Conservation (phyloP, 495 filamentous ascomycete genomes). For the Penicillium robsamsonii region DNA sequence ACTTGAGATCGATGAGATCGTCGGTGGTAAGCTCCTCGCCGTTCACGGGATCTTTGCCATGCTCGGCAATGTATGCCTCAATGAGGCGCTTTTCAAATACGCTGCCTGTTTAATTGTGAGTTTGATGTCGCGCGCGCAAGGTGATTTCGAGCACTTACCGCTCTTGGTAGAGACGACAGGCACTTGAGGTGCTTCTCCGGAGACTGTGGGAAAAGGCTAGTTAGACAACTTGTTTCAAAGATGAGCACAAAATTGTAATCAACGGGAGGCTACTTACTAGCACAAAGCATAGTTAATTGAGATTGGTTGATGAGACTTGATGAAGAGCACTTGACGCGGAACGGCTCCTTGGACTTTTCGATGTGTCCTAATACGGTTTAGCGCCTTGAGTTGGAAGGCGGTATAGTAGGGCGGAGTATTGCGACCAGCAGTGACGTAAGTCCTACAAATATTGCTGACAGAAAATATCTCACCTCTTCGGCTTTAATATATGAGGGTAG, state of each 20-base stretch:
- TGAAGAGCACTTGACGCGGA: constrained; percentile 31
- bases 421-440: neutral
- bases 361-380: constrained; percentile 39
- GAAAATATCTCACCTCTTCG: neutral
- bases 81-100: constrained; percentile 94
- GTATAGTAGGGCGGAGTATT: neutral
- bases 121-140: constrained; percentile 8
- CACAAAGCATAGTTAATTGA: constrained; percentile 62
- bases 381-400: constrained; percentile 29
- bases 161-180: constrained; percentile 94
- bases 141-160: constrained; percentile 54
- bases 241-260: neutral
- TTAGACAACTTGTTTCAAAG: constrained; percentile 18
- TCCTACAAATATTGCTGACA: neutral
- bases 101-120: constrained; percentile 57
- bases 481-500: no score
- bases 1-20: constrained; percentile 85
- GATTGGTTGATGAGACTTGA: constrained; percentile 29
- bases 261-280: constrained; percentile 54
- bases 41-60: constrained; percentile 91
- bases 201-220: constrained; percentile 59
- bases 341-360: constrained; percentile 47
- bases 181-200: constrained; percentile 91
- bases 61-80: constrained; percentile 89
- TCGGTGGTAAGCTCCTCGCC: constrained; percentile 82